phyloP scores from a whole-genome alignment of 768 basidiomycete species.

The Roridomyces roridus region DNA sequence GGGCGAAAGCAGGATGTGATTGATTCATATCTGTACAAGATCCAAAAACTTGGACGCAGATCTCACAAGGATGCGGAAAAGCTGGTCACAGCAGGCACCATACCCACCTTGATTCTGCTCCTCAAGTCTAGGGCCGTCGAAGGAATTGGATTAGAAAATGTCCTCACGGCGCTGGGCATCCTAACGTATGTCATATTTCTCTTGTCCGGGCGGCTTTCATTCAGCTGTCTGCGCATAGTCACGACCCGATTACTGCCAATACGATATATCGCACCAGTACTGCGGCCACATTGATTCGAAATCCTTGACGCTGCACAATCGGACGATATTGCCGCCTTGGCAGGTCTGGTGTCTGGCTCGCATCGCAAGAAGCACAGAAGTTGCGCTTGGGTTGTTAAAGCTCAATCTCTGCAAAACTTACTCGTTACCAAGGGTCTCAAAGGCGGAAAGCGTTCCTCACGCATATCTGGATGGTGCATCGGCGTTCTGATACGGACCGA shows the following conservation, averaged over 20 bases:
- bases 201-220: background rate
- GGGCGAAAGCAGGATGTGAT: slow-evolving; percentile 29
- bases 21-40: slow-evolving; percentile 27
- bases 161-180: slow-evolving; percentile 29
- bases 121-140: slow-evolving; percentile 33
- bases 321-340: slow-evolving; percentile 27
- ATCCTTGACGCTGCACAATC: slow-evolving; percentile 28
- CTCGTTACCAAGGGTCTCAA: slow-evolving; percentile 27
- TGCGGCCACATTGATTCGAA: slow-evolving; percentile 27
- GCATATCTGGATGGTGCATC: slow-evolving; percentile 31
- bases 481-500: slow-evolving; percentile 29
- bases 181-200: slow-evolving; percentile 25
- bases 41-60: slow-evolving; percentile 24
- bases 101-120: slow-evolving; percentile 29
- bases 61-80: slow-evolving; percentile 33
- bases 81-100: slow-evolving; percentile 32
- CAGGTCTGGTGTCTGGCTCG: slow-evolving; percentile 33
- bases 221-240: slow-evolving; percentile 7
- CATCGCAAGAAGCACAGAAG: slow-evolving; percentile 29
- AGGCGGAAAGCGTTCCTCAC: slow-evolving; percentile 21
- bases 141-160: slow-evolving; percentile 27
- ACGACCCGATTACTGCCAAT: slow-evolving; percentile 33
- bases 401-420: slow-evolving; percentile 21
- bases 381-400: slow-evolving; percentile 32
- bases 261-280: slow-evolving; percentile 33